Percentiles rank a stretch among this genome's conserved stretches.
Conservation (phyloP, 495 filamentous ascomycete genomes). For the Lichenothelia convexa region DNA sequence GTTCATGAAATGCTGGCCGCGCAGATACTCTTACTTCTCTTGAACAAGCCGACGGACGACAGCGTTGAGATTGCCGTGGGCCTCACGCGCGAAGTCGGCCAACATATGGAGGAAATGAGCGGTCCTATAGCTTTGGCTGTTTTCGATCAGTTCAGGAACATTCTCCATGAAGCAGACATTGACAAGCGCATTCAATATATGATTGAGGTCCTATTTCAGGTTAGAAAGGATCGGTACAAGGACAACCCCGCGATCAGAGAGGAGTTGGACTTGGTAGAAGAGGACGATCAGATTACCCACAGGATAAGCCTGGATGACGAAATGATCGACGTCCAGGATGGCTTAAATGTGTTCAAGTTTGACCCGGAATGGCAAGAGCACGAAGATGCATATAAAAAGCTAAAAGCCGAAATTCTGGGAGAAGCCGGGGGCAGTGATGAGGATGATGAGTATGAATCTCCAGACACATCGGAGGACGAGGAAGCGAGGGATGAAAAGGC, state of each 20-base stretch:
- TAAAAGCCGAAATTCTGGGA: constrained; percentile 86
- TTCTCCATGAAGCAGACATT: constrained; percentile 87
- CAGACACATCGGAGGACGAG: constrained; percentile 63
- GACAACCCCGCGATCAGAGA: constrained; percentile 80
- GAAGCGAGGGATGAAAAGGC: constrained; percentile 52
- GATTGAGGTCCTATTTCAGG: constrained; percentile 95
- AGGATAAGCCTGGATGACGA: constrained; percentile 52
- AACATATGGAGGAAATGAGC: constrained; percentile 89
- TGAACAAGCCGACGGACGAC: constrained; percentile 91
- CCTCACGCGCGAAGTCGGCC: constrained; percentile 73
- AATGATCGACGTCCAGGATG: constrained; percentile 65
- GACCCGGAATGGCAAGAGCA: constrained; percentile 80
- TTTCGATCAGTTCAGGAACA: constrained; percentile 88
- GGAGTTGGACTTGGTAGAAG: constrained; percentile 87
- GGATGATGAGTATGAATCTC: constrained; percentile 50
- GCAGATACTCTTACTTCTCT: constrained; percentile 71
- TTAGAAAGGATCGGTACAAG: constrained; percentile 91
- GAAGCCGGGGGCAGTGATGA: constrained; percentile 66
- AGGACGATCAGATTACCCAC: constrained; percentile 95
- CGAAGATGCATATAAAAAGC: constrained; percentile 71
- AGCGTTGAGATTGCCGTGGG: constrained; percentile 96
- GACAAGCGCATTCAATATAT: constrained; percentile 95
- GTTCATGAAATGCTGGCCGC: constrained; percentile 84
- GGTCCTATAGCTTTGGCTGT: constrained; percentile 66
- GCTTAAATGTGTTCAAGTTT: constrained; percentile 86